Conservation (phyloP, 352 stramenopile species). For the Phytophthora syringae region DNA sequence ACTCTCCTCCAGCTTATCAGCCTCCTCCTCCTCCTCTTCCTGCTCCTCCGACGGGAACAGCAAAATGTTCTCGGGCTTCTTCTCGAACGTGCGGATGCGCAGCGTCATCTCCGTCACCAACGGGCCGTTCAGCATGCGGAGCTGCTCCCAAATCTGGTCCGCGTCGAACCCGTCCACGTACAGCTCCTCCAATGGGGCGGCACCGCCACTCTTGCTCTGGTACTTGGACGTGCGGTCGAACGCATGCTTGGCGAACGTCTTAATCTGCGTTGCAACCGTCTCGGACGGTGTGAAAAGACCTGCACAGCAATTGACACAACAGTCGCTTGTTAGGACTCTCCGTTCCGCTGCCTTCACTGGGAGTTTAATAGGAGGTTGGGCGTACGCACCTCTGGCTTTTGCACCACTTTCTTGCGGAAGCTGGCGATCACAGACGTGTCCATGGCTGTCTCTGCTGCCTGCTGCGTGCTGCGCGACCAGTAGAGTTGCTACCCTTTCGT, state of each 20-base stretch:
- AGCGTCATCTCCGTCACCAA: conserved; percentile 73
- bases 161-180: conserved; percentile 87
- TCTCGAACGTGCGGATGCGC: conserved; percentile 72
- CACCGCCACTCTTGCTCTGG: conserved; percentile 44
- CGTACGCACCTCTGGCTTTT: conserved; percentile 66
- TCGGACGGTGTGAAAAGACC: conserved; percentile 84
- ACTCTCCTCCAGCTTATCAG: conserved; percentile 30
- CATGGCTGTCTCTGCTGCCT: conserved; percentile 41
- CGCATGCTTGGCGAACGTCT: conserved; percentile 80
- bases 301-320: conserved; percentile 27
- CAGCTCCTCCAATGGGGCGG: conserved; percentile 70
- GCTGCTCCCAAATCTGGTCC: conserved; percentile 88
- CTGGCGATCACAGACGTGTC: conserved; percentile 60
- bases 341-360: background rate
- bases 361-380: background rate
- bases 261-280: conserved; percentile 66
- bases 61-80: conserved; percentile 59
- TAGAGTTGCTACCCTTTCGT: conserved; percentile 45
- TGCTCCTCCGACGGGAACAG: conserved; percentile 65
- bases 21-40: conserved; percentile 39
- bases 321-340: background rate
- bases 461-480: conserved; percentile 26
- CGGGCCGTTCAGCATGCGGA: conserved; percentile 82
- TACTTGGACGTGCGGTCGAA: conserved; percentile 80
- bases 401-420: conserved; percentile 75